These are phyloP conservation scores for Torulaspora globosa DNA, from an alignment of 1,139 yeast genomes.

Conservation along the genomic window DNA sequence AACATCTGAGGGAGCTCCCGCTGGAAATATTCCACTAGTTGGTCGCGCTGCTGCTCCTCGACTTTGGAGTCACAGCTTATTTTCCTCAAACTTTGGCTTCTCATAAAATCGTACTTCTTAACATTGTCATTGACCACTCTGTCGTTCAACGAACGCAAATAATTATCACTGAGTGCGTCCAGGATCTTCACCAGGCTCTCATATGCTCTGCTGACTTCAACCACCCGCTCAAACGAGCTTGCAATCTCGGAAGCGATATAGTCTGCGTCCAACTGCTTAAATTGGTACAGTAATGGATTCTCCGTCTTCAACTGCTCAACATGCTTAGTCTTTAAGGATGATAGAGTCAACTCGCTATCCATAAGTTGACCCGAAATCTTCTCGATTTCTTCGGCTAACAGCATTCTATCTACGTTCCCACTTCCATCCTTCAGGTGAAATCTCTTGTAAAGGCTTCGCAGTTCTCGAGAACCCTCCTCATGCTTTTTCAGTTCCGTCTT, in stretches of 20 bases:
- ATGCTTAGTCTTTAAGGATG: constrained; percentile 18
- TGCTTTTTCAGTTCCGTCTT: constrained; percentile 31
- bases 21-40: constrained; percentile 26
- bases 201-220: constrained; percentile 23
- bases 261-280: constrained; percentile 25
- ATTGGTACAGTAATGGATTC: constrained; percentile 27
- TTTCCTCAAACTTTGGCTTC: constrained; percentile 16
- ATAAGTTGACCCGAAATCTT: constrained; percentile 11
- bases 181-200: constrained; percentile 30
- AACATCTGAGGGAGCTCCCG: constrained; percentile 33
- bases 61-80: constrained; percentile 22
- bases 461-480: constrained; percentile 28
- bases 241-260: constrained; percentile 18
- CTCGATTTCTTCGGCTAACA: not conserved
- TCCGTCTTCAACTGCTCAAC: constrained; percentile 19
- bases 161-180: constrained; percentile 31
- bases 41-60: constrained; percentile 29
- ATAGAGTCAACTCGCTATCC: constrained; percentile 14
- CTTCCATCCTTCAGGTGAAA: constrained; percentile 14
- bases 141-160: constrained; percentile 38
- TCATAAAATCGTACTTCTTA: constrained; percentile 18
- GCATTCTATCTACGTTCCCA: constrained; percentile 10
- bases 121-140: constrained; percentile 36
- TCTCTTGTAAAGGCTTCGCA: constrained; percentile 23
- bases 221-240: constrained; percentile 24